Base-by-base conservation (phyloP, 1,284 basidiomycete species). In the Rugosomyces carneus region DNA sequence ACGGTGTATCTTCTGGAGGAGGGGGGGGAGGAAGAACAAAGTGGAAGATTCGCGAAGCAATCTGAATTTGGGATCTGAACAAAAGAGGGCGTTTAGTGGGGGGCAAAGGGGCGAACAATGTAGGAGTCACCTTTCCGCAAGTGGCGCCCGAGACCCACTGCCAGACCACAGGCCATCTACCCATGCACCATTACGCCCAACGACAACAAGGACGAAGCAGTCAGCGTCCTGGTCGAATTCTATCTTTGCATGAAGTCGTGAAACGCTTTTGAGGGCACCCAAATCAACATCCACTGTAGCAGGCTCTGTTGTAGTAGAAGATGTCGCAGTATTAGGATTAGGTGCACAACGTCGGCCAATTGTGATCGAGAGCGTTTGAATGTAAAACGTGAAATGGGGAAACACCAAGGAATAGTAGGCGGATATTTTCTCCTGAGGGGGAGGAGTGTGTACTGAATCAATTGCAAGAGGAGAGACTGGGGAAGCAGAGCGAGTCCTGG, bases 101-200 rank as follows among this genome's bases (percentile, higher is more conserved):
- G 52, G 48, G n/a, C n/a, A 35, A 56, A 52, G 37, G 41, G 21
- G 15, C 7, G 32, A 35, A 18, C 27, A 40, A 49, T 16, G 44
- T 31, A 21, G 53, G 49, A 20, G 45, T 35, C 80, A 92, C 93
- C 89, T 78, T 64, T 91, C 87, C 39, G 81, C 74, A 27, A 97
- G 71, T 24, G 87, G 78, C 19, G 93, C 89, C 49, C 86, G 80
- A 49, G 88, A 86, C 13, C 93, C 91, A 60, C 88, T 87, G 15
- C 87, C 87, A 48, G 85, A 88, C 88, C 93, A 99, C 10, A 93
- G 81, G 39, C 94, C 93, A 57, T 99, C 95, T 1, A 99, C 93
- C 84, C 94, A 98, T 7, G 93, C 93, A 9, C 96, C 96, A 59
- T 99, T 99, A 48, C 95, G 75, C 9, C 96, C 96, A 27, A 91